These are phyloP conservation scores for Lachnellula subtilissima DNA, from an alignment of 2,329 filamentous ascomycete genomes.

Conservation along the genomic window DNA sequence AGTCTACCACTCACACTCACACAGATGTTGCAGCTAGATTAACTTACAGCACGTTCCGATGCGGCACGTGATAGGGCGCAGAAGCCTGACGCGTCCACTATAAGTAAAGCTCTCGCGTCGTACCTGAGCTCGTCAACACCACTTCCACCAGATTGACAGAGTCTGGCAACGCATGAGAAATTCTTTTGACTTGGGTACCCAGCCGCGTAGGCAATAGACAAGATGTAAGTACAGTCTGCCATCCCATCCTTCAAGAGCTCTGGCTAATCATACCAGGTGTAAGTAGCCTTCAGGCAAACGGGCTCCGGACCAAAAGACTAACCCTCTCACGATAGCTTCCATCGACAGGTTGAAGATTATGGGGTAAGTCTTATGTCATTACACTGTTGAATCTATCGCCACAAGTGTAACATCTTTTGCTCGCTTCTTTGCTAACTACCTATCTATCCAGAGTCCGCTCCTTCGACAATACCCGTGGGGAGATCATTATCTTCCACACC, in stretches of 20 bases:
- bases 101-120: not conserved
- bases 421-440: not conserved
- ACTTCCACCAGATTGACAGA: not conserved
- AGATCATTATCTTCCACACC: constrained; percentile 82
- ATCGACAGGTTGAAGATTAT: constrained; percentile 86
- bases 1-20: no score
- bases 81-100: not conserved
- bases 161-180: not conserved
- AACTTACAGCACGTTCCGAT: no score
- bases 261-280: constrained; percentile 14
- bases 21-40: no score
- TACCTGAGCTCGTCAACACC: not conserved
- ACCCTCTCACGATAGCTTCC: constrained; percentile 54
- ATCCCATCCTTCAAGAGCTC: not conserved
- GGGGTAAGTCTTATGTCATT: constrained; percentile 45
- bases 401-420: not conserved
- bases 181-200: not conserved
- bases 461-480: constrained; percentile 69
- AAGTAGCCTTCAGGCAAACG: constrained; percentile 2
- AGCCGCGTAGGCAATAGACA: not conserved
- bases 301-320: not conserved
- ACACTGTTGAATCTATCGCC: no score
- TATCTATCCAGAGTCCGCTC: constrained; percentile 60
- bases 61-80: no score
- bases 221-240: constrained; percentile 5